Evolutionary conservation across 345 rosid genomes (phyloP).

Genomic region (Salix viminalis): DNA sequence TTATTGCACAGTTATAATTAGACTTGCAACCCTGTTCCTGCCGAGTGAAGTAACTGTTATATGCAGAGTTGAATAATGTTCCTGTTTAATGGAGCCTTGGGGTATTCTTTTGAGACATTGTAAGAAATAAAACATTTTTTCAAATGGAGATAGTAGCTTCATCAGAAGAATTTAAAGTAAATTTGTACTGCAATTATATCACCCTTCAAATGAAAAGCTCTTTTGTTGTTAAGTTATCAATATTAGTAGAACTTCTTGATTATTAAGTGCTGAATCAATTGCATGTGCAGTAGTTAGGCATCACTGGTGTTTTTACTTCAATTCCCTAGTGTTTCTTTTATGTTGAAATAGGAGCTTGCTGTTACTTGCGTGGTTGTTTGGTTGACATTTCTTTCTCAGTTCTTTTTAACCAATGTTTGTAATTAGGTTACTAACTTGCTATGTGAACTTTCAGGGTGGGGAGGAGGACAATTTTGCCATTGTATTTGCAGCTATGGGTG

Average conservation of each 20-base stretch:
- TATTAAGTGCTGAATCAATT: neutral
- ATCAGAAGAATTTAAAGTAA: neutral
- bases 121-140: neutral
- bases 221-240: neutral
- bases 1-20: neutral
- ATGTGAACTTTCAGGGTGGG: slow-evolving; percentile 48
- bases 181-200: neutral
- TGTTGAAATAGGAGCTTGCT: neutral
- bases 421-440: neutral
- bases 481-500: slow-evolving; percentile 99
- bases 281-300: neutral
- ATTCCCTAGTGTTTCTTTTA: neutral
- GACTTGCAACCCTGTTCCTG: neutral
- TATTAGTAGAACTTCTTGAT: neutral
- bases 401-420: neutral
- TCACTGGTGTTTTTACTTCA: neutral
- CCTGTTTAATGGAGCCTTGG: neutral
- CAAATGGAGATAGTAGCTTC: neutral
- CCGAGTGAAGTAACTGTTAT: neutral
- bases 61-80: neutral
- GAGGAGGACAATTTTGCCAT: slow-evolving; percentile 96
- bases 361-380: neutral
- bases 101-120: neutral
- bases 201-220: neutral
- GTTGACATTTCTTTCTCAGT: neutral